A percentile compares a stretch with the other conserved stretches of the same genome.
Evolutionary conservation across 306 rosid species (phyloP).

Genomic region (Trifolium dubium): DNA sequence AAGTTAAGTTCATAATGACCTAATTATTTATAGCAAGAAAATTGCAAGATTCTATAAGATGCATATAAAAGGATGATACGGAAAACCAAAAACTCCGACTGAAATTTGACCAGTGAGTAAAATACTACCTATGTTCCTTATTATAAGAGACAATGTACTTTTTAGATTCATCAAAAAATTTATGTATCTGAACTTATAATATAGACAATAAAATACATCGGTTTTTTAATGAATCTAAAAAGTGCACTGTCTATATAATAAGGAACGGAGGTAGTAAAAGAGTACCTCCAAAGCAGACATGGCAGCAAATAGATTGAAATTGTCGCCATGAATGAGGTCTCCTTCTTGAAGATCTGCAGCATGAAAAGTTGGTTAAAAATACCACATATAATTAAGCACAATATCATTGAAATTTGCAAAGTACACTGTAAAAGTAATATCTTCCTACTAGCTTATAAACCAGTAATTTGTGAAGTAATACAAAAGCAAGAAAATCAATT

Average conservation of each 20-base stretch:
- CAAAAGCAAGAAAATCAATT: too few species aligned
- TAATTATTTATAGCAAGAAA: slow-evolving; percentile 22
- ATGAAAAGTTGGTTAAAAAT: background rate
- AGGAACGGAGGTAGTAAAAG: background rate
- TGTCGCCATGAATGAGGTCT: slow-evolving; percentile 90
- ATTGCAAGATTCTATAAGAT: background rate
- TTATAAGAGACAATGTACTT: too few species aligned
- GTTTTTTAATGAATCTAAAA: too few species aligned
- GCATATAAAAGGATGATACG: background rate
- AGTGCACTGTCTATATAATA: too few species aligned
- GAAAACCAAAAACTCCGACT: background rate
- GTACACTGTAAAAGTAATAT: background rate
- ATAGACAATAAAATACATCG: too few species aligned
- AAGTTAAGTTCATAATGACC: slow-evolving; percentile 7
- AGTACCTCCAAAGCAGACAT: slow-evolving; percentile 97
- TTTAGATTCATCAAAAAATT: too few species aligned
- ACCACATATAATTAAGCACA: background rate
- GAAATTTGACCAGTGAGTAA: slow-evolving; percentile 6
- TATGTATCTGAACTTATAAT: too few species aligned
- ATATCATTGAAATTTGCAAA: slow-evolving; percentile 19
- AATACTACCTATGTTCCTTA: background rate
- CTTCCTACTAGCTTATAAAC: too few species aligned
- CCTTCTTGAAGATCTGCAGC: slow-evolving; percentile 90
- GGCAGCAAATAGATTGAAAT: slow-evolving; percentile 93
- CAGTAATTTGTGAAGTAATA: too few species aligned